A percentile compares a stretch with the other conserved stretches of the same genome.
Conservation (phyloP, 2,329 filamentous ascomycete species). For the Paecilomyces dactylethromorphus region DNA sequence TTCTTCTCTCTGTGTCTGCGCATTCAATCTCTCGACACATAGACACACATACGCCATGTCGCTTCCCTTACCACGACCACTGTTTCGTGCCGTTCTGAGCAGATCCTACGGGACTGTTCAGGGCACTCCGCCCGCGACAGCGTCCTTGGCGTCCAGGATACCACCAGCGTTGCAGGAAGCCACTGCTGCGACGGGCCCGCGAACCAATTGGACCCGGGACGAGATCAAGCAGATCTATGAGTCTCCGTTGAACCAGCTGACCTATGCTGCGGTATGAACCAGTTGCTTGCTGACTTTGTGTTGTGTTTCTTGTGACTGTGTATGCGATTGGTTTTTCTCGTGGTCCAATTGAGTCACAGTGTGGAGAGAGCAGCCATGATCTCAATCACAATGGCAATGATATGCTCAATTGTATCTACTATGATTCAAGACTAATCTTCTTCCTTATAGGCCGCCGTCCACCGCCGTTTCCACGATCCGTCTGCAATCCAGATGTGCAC, state of each 20-base stretch:
- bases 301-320: conserved; percentile 10
- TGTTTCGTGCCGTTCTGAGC: conserved; percentile 20
- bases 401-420: not conserved
- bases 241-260: conserved; percentile 71
- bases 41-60: conserved; percentile 17
- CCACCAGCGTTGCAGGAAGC: conserved; percentile 29
- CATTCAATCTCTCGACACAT: not conserved
- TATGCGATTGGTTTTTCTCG: conserved; percentile 16
- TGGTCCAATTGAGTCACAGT: not conserved
- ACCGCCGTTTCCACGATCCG: conserved; percentile 80
- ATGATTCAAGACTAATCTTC: conserved; percentile 6
- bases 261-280: conserved; percentile 61
- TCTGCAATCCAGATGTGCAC: conserved; percentile 86
- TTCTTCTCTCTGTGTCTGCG: not conserved
- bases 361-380: not conserved
- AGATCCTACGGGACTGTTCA: conserved; percentile 36
- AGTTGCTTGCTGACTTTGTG: conserved; percentile 1
- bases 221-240: conserved; percentile 79
- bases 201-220: conserved; percentile 72
- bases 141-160: conserved; percentile 23
- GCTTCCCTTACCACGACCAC: conserved; percentile 19
- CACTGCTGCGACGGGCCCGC: conserved; percentile 38
- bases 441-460: conserved; percentile 59
- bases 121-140: conserved; percentile 20
- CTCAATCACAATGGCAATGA: not conserved